Evolutionary conservation across 2,329 filamentous ascomycete genomes (phyloP).

Genomic region (Epichloe sylvatica): DNA sequence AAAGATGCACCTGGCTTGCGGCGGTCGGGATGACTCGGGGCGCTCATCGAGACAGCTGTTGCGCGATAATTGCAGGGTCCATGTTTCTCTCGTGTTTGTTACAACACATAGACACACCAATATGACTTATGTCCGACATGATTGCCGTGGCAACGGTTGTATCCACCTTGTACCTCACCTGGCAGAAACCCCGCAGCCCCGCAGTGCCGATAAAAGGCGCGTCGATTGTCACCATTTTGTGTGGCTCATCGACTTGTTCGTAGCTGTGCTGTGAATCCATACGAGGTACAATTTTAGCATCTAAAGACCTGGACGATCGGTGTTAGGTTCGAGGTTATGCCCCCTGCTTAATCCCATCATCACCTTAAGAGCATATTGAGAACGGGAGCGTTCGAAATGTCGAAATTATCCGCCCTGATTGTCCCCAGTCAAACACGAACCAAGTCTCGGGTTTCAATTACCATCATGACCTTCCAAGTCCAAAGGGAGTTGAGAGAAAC

Average conservation of each 20-base stretch:
- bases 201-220: neutral
- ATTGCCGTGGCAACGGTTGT: slow-evolving; percentile 18
- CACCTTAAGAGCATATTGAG: too few species aligned
- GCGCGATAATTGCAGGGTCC: slow-evolving; percentile 5
- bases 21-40: slow-evolving; percentile 6
- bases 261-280: too few species aligned
- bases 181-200: neutral
- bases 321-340: too few species aligned
- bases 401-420: too few species aligned
- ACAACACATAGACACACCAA: neutral
- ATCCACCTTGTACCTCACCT: neutral
- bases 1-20: slow-evolving; percentile 18
- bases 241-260: neutral
- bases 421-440: too few species aligned
- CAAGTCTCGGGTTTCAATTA: too few species aligned
- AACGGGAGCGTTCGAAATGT: too few species aligned
- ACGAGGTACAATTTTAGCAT: too few species aligned
- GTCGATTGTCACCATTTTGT: neutral
- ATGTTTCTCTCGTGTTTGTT: slow-evolving; percentile 2
- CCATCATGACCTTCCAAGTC: too few species aligned
- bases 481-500: neutral
- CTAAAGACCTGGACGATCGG: too few species aligned
- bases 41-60: slow-evolving; percentile 8
- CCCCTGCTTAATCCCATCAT: too few species aligned
- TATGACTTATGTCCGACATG: slow-evolving; percentile 11